Conservation (phyloP, 2,329 filamentous ascomycete genomes). For the Cladorrhinum sp. region DNA sequence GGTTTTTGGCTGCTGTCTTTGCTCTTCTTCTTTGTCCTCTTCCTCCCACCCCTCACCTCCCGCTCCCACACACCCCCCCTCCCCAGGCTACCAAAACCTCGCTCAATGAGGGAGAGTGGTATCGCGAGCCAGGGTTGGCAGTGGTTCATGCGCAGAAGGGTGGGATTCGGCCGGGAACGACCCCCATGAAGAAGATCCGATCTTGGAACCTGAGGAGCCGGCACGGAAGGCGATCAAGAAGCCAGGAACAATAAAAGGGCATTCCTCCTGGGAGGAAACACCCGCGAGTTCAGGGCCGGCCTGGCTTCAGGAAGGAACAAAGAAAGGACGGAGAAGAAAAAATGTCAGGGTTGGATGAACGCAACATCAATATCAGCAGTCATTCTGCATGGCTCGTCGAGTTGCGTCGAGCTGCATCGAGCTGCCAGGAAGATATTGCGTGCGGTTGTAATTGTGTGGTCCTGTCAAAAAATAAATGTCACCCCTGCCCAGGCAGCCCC, state of each 20-base stretch:
- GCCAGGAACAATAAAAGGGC: slow-evolving; percentile 20
- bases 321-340: slow-evolving; percentile 3
- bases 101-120: slow-evolving; percentile 14
- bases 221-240: slow-evolving; percentile 30
- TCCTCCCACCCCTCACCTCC: not conserved
- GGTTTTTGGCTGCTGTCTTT: not conserved
- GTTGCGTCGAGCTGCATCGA: slow-evolving; percentile 6
- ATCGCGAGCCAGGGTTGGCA: slow-evolving; percentile 24
- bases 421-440: slow-evolving; percentile 7
- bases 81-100: slow-evolving; percentile 1
- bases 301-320: not conserved
- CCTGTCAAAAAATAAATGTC: slow-evolving; percentile 19
- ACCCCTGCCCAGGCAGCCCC: slow-evolving; percentile 18
- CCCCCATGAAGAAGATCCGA: slow-evolving; percentile 29
- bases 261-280: not conserved
- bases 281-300: slow-evolving; percentile 1
- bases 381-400: slow-evolving; percentile 7
- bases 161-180: slow-evolving; percentile 29
- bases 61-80: too few relatives aligned
- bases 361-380: slow-evolving; percentile 14
- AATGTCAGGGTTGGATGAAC: slow-evolving; percentile 18
- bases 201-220: slow-evolving; percentile 26
- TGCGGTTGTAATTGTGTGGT: slow-evolving; percentile 8
- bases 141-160: slow-evolving; percentile 28
- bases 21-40: not conserved